Evolutionary conservation across 306 rosid genomes (phyloP).

Genomic region (Corylus avellana): DNA sequence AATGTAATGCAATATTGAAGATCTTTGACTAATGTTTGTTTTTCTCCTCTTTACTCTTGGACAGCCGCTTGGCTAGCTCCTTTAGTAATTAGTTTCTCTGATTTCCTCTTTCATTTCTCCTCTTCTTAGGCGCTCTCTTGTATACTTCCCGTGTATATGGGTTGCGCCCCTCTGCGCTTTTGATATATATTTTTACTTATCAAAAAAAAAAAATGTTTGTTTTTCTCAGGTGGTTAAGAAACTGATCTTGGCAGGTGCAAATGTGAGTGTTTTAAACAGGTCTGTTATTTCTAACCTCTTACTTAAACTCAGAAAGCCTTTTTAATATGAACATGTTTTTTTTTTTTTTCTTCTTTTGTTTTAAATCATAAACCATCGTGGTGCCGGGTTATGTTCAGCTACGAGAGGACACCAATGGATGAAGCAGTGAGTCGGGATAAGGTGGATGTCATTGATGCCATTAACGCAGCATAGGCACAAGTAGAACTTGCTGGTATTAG

Average conservation of each 20-base stretch:
- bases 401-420: conserved; percentile 88
- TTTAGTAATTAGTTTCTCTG: no score
- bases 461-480: conserved; percentile 68
- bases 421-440: conserved; percentile 73
- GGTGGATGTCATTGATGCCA: conserved; percentile 73
- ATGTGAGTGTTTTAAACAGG: conserved; percentile 70
- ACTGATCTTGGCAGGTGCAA: conserved; percentile 82
- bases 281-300: conserved; percentile 15
- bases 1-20: neutral
- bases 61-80: no score
- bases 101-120: no score
- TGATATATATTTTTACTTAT: no score
- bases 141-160: no score
- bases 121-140: no score
- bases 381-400: conserved; percentile 43
- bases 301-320: conserved; percentile 1
- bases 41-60: no score
- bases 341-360: neutral
- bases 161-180: no score
- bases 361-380: neutral
- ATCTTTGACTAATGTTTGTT: conserved; percentile 11
- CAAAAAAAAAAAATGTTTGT: no score
- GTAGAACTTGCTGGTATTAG: conserved; percentile 58
- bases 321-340: neutral
- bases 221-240: conserved; percentile 93